Evolutionary conservation across 441 rosid genomes (phyloP), one percentile per base, ranked within the genome.

Genomic region (Omphalea diandra): DNA sequence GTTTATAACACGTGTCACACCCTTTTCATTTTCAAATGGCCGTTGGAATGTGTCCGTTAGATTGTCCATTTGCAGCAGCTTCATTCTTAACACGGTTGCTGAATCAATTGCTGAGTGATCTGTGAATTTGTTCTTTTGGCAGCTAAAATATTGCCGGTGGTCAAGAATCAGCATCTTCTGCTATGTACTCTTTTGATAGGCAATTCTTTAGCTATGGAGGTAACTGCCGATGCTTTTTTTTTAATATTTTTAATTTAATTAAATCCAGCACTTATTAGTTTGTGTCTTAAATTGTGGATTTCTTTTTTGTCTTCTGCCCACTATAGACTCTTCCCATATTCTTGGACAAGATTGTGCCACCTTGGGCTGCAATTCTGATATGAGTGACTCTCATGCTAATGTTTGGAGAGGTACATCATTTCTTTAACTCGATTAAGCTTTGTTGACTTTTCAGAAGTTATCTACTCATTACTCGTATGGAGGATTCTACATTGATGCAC

Each of bases 161-260:
- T 93, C 43, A 90, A 90, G 81, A 93, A 90, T 78, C 98, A 90
- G 73, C 98, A 93, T 82, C 93, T 93, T 70, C 80, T 93, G 72
- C 83, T 93, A 8, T 93, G 98, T 73, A 93, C 98, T 7, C 94
- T 93, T 74, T 85, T 92, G 86, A 84, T 90, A 1, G 98, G 98
- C 18, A 92, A 92, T 84, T 86, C 96, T 67, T 67, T 92, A 81
- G 96, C 98, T 0, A 93, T 89, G 98, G 98, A 93, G 96, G 98
- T 93, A 83, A 12, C 32, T 15, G n/a, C 50, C 3, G n/a, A 15
- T 35, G 70, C n/a, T n/a, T n/a, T n/a, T n/a, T n/a, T n/a, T n/a
- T n/a, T n/a, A 9, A 35, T 20, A n/a, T 73, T 64, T 59, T 70
- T 65, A 36, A 35, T 50, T 59, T 54, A 11, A 11, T n/a, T n/a